These are phyloP conservation scores for Hymenoscyphus albidus DNA, from an alignment of 2,329 filamentous ascomycete genomes.

Conservation along the genomic window DNA sequence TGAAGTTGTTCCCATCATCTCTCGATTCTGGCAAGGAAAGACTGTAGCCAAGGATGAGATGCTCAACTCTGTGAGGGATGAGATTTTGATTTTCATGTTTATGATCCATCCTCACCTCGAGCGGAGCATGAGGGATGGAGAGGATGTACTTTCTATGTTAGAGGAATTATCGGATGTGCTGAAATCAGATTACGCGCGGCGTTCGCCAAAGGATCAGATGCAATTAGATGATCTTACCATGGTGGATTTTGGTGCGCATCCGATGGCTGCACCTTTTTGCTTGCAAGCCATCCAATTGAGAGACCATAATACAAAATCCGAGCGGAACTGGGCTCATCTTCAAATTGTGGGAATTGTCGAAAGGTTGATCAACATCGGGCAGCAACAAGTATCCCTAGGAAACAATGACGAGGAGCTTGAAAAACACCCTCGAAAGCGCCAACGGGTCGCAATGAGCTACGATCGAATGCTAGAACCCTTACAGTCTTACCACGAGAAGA, in stretches of 20 bases:
- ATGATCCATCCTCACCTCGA: constrained; percentile 62
- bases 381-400: constrained; percentile 11
- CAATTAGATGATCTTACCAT: constrained; percentile 69
- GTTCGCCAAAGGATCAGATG: constrained; percentile 67
- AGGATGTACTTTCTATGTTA: constrained; percentile 41
- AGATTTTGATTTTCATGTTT: constrained; percentile 71
- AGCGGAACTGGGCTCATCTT: constrained; percentile 58
- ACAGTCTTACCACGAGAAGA: constrained; percentile 24
- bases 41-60: constrained; percentile 55
- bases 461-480: constrained; percentile 31
- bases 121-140: constrained; percentile 45
- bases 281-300: constrained; percentile 51
- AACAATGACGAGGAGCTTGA: constrained; percentile 16
- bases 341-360: constrained; percentile 58
- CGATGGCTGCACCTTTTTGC: constrained; percentile 39
- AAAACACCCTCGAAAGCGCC: constrained; percentile 32
- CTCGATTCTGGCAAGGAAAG: constrained; percentile 73
- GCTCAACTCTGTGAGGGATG: constrained; percentile 62
- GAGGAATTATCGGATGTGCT: constrained; percentile 67
- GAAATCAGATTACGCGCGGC: constrained; percentile 72
- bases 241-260: constrained; percentile 36
- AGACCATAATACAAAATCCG: constrained; percentile 49
- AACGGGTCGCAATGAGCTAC: constrained; percentile 22
- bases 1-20: constrained; percentile 66
- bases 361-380: constrained; percentile 25